Evolutionary conservation across 371 early-diverging fungal genomes (phyloP), one percentile per base, ranked within the genome.

Genomic region (Batrachochytrium dendrobatidis): DNA sequence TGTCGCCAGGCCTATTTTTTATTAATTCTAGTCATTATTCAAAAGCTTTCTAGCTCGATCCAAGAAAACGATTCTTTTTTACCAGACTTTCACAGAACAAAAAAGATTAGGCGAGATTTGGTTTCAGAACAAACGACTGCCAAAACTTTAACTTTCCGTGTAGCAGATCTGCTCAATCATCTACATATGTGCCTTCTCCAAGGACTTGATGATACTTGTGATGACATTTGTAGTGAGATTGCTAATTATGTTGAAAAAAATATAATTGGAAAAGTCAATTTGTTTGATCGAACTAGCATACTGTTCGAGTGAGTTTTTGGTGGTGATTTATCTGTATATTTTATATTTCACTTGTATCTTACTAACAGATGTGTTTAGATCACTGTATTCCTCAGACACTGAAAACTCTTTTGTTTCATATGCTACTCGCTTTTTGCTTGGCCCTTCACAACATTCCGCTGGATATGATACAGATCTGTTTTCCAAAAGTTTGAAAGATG

Each of bases 391-490:
- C 4, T 71, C 84, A 5, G 76, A 84, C 18, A 75, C 77, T 0
- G 88, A 88, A 61, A 77, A 82, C 30, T 63, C 76, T 4, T 90
- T 83, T 64, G 52, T 87, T 31, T 63, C 76, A 20, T 84, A 81
- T 56, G 75, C 81, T 3, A 81, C 82, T 1, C 72, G 76, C 18
- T 73, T 90, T 61, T 46, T 87, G 12, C 64, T 87, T 20, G 78
- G 81, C 10, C 75, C 77, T 0, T 67, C 83, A 8, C 82, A 82
- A 61, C 66, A 73, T 15, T 76, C 83, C 5, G 78, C 83, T 15
- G 77, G 78, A 17, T 86, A 79, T 60, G 70, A 71, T 5, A 73
- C 78, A 26, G 75, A 77, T 0, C 69, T 90, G 22, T 87, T 86
- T 56, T 74, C 77, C 0, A 74, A 77, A 3, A 69, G 82, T 1